A percentile compares a stretch with the other conserved stretches of the same genome.
Conservation (phyloP, 352 stramenopile species). For the Pythium pectinolyticum region DNA sequence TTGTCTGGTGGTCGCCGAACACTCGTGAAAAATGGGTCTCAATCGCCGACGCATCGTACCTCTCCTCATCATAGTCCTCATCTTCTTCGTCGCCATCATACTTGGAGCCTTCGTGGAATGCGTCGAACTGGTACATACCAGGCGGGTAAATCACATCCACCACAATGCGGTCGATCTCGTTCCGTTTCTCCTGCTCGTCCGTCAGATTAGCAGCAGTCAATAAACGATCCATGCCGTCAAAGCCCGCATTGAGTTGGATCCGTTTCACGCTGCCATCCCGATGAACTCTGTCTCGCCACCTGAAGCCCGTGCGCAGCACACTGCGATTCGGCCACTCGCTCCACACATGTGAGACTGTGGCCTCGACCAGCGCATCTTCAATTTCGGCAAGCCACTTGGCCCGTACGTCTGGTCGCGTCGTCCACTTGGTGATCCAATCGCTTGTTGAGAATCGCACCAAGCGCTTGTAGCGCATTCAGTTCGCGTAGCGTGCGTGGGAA, state of each 20-base stretch:
- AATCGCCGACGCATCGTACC: not conserved
- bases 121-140: not conserved
- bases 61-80: not conserved
- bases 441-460: conserved; percentile 6
- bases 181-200: not conserved
- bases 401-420: not conserved
- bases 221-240: not conserved
- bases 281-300: not conserved
- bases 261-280: no score
- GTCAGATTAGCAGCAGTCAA: not conserved
- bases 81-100: no score
- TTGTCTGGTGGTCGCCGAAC: not conserved
- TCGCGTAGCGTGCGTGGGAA: not conserved
- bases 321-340: not conserved
- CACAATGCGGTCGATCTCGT: not conserved
- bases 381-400: conserved; percentile 8
- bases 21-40: not conserved
- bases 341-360: not conserved
- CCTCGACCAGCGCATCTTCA: not conserved
- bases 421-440: conserved; percentile 1
- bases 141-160: not conserved
- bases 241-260: not conserved
- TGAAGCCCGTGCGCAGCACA: no score
- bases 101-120: not conserved
- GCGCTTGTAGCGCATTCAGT: not conserved